Conservation (phyloP, 129 eudicot genomes). For the Erigeron canadensis region DNA sequence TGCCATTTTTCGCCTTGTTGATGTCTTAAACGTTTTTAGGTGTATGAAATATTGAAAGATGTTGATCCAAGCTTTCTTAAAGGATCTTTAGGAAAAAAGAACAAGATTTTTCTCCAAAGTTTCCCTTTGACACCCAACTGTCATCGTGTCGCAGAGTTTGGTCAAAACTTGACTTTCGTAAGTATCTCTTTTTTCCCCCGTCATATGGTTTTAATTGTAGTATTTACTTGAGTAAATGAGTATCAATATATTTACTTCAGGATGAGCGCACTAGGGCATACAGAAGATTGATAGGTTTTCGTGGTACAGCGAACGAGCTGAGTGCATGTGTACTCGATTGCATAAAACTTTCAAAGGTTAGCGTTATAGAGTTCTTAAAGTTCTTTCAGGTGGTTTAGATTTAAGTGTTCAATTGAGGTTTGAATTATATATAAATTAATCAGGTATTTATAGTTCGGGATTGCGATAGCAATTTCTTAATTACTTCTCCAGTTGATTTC, state of each 20-base stretch:
- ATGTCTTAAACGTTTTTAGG: constrained; percentile 41
- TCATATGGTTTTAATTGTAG: background rate
- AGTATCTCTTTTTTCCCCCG: constrained; percentile 36
- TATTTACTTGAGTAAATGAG: background rate
- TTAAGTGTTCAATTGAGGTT: background rate
- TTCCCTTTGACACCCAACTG: constrained; percentile 84
- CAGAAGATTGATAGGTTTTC: constrained; percentile 58
- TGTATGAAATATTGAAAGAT: constrained; percentile 55
- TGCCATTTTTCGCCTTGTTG: background rate
- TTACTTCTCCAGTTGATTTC: too few species aligned
- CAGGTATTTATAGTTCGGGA: background rate
- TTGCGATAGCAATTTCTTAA: background rate
- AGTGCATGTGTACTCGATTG: constrained; percentile 71
- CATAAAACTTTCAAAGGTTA: constrained; percentile 80
- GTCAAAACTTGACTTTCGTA: constrained; percentile 67
- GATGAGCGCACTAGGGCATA: constrained; percentile 72
- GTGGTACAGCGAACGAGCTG: constrained; percentile 73
- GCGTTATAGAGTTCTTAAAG: constrained; percentile 15
- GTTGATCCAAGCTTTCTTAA: constrained; percentile 47
- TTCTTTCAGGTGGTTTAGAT: constrained; percentile 15
- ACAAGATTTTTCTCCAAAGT: constrained; percentile 59
- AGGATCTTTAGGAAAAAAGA: constrained; percentile 41
- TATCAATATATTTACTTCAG: constrained; percentile 37
- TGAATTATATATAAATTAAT: background rate
- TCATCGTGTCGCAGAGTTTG: constrained; percentile 85